phyloP scores from a whole-genome alignment of 805 yeast species.

The Wickerhamiella lipophila region DNA sequence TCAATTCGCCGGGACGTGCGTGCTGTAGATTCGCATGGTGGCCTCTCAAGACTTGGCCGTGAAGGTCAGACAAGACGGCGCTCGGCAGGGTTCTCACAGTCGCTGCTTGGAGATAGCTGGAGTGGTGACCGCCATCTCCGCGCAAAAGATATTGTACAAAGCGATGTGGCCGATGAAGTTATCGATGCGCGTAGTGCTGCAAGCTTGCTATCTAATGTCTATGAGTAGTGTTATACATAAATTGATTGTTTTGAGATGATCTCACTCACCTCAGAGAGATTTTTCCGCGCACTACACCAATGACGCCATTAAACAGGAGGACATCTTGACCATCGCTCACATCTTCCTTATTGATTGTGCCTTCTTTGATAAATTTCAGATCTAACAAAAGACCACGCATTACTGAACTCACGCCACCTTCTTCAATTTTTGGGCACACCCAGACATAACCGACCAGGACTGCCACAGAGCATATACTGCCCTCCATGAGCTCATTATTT shows the following conservation, averaged over 20 bases:
- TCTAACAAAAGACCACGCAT: conserved; percentile 51
- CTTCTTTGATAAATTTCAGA: conserved; percentile 43
- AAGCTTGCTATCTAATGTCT: conserved; percentile 43
- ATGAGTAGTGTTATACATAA: conserved; percentile 1
- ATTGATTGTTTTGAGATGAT: not conserved
- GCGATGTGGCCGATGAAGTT: conserved; percentile 25
- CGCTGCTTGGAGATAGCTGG: conserved; percentile 45
- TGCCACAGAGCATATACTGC: conserved; percentile 73
- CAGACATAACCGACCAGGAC: conserved; percentile 43
- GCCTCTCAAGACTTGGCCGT: conserved; percentile 71
- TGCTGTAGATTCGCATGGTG: conserved; percentile 63
- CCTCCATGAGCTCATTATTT: conserved; percentile 56
- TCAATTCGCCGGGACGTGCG: conserved; percentile 59
- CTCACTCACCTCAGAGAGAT: conserved; percentile 34
- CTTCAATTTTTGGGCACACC: conserved; percentile 66
- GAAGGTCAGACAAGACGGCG: conserved; percentile 37
- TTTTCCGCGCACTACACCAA: conserved; percentile 53
- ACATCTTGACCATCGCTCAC: conserved; percentile 55
- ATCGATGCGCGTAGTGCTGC: conserved; percentile 83
- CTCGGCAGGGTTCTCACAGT: conserved; percentile 36
- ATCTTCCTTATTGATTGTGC: conserved; percentile 35
- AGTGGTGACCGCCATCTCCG: conserved; percentile 41
- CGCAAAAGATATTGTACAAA: conserved; percentile 24
- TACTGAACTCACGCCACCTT: conserved; percentile 79
- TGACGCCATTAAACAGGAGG: conserved; percentile 65